These are phyloP conservation scores for Yarrowia sp. DNA, from an alignment of 805 yeast species.

Conservation along the genomic window DNA sequence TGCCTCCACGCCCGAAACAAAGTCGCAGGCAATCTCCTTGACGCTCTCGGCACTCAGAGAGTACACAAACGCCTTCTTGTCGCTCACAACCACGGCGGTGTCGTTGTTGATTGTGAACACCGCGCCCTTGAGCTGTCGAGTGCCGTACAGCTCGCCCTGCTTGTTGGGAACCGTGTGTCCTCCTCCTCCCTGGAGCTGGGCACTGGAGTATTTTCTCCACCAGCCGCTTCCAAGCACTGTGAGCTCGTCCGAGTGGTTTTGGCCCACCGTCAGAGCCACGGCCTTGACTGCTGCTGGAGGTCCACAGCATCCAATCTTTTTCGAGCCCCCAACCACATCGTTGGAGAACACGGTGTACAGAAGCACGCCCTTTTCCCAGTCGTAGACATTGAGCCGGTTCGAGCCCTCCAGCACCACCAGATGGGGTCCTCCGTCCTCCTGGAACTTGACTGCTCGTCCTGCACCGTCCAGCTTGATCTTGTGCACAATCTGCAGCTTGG, in stretches of 20 bases:
- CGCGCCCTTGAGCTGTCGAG: neutral
- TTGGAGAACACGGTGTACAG: conserved; percentile 49
- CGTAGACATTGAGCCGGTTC: conserved; percentile 48
- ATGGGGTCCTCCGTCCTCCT: conserved; percentile 50
- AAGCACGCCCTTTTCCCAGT: conserved; percentile 50
- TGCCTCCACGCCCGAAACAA: conserved; percentile 24
- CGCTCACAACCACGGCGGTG: conserved; percentile 6
- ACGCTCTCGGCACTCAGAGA: neutral
- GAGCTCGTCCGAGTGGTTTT: conserved; percentile 45
- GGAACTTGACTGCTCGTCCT: conserved; percentile 49
- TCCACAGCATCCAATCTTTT: conserved; percentile 21
- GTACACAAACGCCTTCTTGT: conserved; percentile 11
- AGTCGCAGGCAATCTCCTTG: conserved; percentile 1
- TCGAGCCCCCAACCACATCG: conserved; percentile 42
- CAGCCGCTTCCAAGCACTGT: conserved; percentile 51
- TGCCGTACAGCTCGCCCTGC: conserved; percentile 40
- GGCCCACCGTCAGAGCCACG: conserved; percentile 44
- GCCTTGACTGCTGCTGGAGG: conserved; percentile 13
- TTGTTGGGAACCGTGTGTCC: conserved; percentile 48
- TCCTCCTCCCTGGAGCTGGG: conserved; percentile 49
- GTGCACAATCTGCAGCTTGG: conserved; percentile 20
- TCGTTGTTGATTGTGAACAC: conserved; percentile 1
- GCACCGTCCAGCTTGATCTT: conserved; percentile 42
- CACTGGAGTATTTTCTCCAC: conserved; percentile 49
- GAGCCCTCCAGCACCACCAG: conserved; percentile 51